phyloP scores from a whole-genome alignment of 1,284 basidiomycete genomes.

The Neolentinus lepideus region DNA sequence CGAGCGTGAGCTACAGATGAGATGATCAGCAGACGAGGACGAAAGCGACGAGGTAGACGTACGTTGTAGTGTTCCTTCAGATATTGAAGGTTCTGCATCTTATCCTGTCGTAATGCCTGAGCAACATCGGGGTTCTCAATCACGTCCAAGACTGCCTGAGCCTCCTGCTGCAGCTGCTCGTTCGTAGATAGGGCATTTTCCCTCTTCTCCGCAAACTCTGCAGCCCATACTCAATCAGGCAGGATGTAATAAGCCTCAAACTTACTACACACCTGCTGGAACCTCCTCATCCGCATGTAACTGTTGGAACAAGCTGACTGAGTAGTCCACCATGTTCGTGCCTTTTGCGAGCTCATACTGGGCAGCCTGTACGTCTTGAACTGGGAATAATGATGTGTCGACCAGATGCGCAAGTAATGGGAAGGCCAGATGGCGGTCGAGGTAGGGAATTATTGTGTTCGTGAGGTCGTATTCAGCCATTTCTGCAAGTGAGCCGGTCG shows the following conservation, averaged over 20 bases:
- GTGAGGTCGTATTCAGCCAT: slow-evolving; percentile 89
- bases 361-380: slow-evolving; percentile 72
- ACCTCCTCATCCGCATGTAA: slow-evolving; percentile 64
- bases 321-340: slow-evolving; percentile 96
- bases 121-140: slow-evolving; percentile 97
- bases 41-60: slow-evolving; percentile 22
- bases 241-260: background rate
- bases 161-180: slow-evolving; percentile 81
- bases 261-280: slow-evolving; percentile 46
- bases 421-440: slow-evolving; percentile 92
- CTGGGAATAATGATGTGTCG: slow-evolving; percentile 66
- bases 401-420: slow-evolving; percentile 86
- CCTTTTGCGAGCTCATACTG: slow-evolving; percentile 97
- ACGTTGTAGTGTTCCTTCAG: slow-evolving; percentile 92
- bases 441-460: slow-evolving; percentile 86
- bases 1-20: slow-evolving; percentile 70
- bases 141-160: slow-evolving; percentile 89
- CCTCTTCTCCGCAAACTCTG: slow-evolving; percentile 80
- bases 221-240: background rate
- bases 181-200: slow-evolving; percentile 80
- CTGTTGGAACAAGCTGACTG: slow-evolving; percentile 73
- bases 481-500: slow-evolving; percentile 10
- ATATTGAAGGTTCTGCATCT: slow-evolving; percentile 92
- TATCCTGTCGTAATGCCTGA: slow-evolving; percentile 87
- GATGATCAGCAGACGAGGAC: background rate